Base-by-base conservation (phyloP, 192 early-diverging fungal genomes). In the Lunasporangiospora selenospora region DNA sequence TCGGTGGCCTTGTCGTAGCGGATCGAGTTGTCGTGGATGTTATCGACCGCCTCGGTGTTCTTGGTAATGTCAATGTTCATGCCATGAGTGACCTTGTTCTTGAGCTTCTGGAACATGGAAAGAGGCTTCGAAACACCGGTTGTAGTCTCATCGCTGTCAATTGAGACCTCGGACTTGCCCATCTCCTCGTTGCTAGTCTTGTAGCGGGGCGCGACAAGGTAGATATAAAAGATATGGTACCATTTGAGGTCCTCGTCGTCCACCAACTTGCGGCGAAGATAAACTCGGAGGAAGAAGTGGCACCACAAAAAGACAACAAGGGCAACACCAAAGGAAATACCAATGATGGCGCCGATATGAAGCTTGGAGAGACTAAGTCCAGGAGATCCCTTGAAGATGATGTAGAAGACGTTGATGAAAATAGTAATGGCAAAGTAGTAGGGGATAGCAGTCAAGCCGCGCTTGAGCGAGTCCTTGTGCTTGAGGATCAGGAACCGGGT, bases 1-100 rank as follows among this genome's bases (percentile, higher is more conserved):
- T 94, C 92, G 19, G 88, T 90, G 37, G 88, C 78, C 54, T 80
- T 80, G 51, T 92, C 90, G 50, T 86, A 92, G 48, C 81, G 73
- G 36, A 77, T 75, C 29, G 91, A 89, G 40, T 70, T 77, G 29
- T 77, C 77, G 56, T 92, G 90, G 24, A 90, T 71, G 21, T 70
- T 50, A 4, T 69, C 49, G 3, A 75, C 55, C 9, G 80, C 56
- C 38, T 78, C 58, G 16, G 38, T n/a, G 24, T 5, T 46, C 11
- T 31, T 76, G 42, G 56, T 82, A 80, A 58, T 33, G 18, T 53
- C 53, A 29, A 34, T 33, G 16, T 50, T 45, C 29, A 58, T 16
- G 31, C 56, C 41, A 3, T 7, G 9, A 6, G 15, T 19, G 19
- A 54, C 38, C 24, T 49, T 49, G 6, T 19, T 45, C 23, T 32